Base-by-base conservation (phyloP, 2,329 filamentous ascomycete species). In the Claviceps digitariae region DNA sequence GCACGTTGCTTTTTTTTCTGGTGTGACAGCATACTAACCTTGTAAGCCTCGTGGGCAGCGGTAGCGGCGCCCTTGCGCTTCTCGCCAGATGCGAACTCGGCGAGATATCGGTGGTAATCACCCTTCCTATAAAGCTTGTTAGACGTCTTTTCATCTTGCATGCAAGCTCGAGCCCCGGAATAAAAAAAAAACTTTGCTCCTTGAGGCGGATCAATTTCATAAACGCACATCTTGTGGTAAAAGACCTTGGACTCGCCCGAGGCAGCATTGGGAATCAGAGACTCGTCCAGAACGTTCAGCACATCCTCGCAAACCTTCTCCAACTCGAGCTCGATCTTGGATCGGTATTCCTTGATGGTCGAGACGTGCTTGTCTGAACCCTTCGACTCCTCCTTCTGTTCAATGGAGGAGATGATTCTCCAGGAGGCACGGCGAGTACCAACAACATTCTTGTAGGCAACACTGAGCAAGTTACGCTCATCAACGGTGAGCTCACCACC, bases 301-400 rank as follows among this genome's bases (percentile, higher is more conserved):
- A 96, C 89, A 77, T 97, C 91, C 77, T 96, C 84, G 83, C 91
- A 97, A 74, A 96, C 89, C 78, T 90, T 87, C 82, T 93, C 91
- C 65, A 97, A 85, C 79, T 97, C 91, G 66, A 78, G 79, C 82
- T 97, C 91, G 67, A 97, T 97, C 87, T 96, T 96, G 77, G 90
- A 84, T 69, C 91, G 91, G 81, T 97, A 97, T 60, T 95, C 90
- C 72, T 87, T 87, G 77, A 97, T 97, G 74, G 87, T 90, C 65
- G 77, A 72, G 67, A 96, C 89, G 74, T 97, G 91, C 81, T 93
- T 91, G 68, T 94, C 89, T 62, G 86, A 89, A 69, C 91, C 91
- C 84, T 96, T 97, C 71, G 90, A 93, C 78, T 97, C 91, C 80
- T 97, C 91, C 85, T 97, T 97, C 77, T 97, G 91, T 80, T 97